Conservation (phyloP, 2,329 filamentous ascomycete species). For the Fusarium sp. region DNA sequence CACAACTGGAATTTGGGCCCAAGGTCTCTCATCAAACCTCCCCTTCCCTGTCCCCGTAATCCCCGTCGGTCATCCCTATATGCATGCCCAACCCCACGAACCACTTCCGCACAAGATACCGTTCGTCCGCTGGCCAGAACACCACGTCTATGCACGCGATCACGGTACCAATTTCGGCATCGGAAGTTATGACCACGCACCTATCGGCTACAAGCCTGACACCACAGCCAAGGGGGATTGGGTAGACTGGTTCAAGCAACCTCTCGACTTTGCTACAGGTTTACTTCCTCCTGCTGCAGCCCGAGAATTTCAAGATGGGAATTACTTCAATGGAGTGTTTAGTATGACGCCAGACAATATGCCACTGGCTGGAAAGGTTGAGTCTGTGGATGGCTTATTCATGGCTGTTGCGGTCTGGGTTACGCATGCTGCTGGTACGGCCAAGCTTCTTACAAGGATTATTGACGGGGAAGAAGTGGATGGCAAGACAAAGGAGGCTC, state of each 20-base stretch:
- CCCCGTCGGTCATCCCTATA: conserved; percentile 38
- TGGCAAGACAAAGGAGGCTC: not conserved
- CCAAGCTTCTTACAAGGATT: conserved; percentile 20
- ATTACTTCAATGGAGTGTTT: conserved; percentile 37
- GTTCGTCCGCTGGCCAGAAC: conserved; percentile 37
- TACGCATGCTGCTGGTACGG: conserved; percentile 31
- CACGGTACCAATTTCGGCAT: conserved; percentile 34
- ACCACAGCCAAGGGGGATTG: conserved; percentile 27
- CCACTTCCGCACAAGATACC: not conserved
- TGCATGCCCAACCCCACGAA: not conserved
- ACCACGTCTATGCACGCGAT: conserved; percentile 37
- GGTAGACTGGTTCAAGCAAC: conserved; percentile 24
- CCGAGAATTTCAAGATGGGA: conserved; percentile 8
- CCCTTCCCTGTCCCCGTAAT: conserved; percentile 33
- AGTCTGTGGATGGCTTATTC: conserved; percentile 10
- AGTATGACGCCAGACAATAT: conserved; percentile 42
- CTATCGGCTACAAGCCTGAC: conserved; percentile 11
- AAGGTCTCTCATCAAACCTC: conserved; percentile 21
- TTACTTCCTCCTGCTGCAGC: conserved; percentile 19
- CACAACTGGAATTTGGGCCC: conserved; percentile 38
- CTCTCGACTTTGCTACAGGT: conserved; percentile 9
- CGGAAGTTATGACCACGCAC: conserved; percentile 35
- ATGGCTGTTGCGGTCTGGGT: conserved; percentile 38
- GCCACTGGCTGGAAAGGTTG: conserved; percentile 25
- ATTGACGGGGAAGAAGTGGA: conserved; percentile 26